Evolutionary conservation across 371 early-diverging fungal genomes (phyloP), one percentile per base, ranked within the genome.

Genomic region (Rhizopus sp.): DNA sequence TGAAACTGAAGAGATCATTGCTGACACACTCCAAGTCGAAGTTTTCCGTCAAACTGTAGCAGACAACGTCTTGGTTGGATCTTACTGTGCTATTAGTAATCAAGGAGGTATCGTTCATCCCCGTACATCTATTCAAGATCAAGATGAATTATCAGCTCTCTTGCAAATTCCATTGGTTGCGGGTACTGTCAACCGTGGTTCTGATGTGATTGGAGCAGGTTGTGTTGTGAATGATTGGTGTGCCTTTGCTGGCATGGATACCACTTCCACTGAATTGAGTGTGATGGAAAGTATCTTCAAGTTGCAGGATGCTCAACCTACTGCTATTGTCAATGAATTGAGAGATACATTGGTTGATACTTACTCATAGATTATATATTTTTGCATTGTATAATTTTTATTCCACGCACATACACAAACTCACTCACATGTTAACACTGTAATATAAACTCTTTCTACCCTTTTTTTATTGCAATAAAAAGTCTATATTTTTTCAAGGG

Each of bases 41-140:
- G 99, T 99, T 10, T 99, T 98, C 83, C 88, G 97, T 70, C 97
- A 98, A 68, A 97, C 97, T n/a, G 85, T 99, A 54, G 99, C 99
- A 23, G 93, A 93, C 67, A 95, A 99, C 62, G 96, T 96, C 3
- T 80, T 99, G n/a, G 99, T 99, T 15, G 99, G 99, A 30, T 91
- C 94, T 62, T 99, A 93, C 85, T 95, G 97, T 66, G 92, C 94
- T 8, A 73, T 99, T 68, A 95, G 93, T 77, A 99, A 99, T 84
- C 96, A 97, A 68, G 99, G 99, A 57, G 99, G 99, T 67, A 75
- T 99, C 45, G 95, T 89, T 53, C 99, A 99, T 70, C 99, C 99
- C 42, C 88, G 93, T 50, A 99, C 99, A 1, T 86, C 93, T 40
- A 85, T 95, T 48, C 94, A 98, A 78, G 98, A 99, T 68, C 94